Evolutionary conservation across 106 monocot genomes (phyloP), one percentile per base, ranked within the genome.

Genomic region (Phalaenopsis aphrodite): DNA sequence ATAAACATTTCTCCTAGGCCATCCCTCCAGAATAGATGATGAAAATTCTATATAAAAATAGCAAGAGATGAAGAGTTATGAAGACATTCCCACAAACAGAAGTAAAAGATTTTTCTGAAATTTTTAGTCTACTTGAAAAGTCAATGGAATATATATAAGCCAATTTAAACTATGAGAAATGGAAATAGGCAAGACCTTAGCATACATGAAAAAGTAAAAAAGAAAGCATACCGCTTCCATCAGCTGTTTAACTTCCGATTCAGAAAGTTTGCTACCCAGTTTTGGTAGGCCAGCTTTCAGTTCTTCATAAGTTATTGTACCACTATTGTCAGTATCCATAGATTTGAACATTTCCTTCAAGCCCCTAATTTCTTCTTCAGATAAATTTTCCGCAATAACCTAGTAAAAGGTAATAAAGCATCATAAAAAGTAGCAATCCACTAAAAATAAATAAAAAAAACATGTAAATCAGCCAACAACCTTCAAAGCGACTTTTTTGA

Each of bases 281-380:
- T 92, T 95, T 15, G 90, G 88, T 45, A 95, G 87, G 76, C 95
- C 95, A 87, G 90, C 85, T 88, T 88, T 90, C 66, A 95, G 69
- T 81, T 95, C 94, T 73, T 95, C 92, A 79, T 79, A 90, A 24
- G 94, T 92, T 42, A 95, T 90, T 69, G 85, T 90, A 56, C 94
- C 94, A 78, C 88, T 92, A 75, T 90, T 90, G 76, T 95, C 94
- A 48, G 90, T 92, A 84, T 95, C 94, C 58, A 95, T 88, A 46
- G 94, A 90, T 81, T 83, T 92, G 79, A 95, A 95, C 88, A 95
- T 88, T 81, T 92, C 92, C 83, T 92, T 95, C 82, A 95, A 77
- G 73, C 95, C 95, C 84, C 84, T 85, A 48, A 92, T 95, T 83
- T 95, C 92, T 78, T 95, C 92, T 81, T 95, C 94, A 52, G 92